These are phyloP conservation scores for Aureobasidium sp. DNA, from an alignment of 2,329 filamentous ascomycete genomes.

Conservation along the genomic window DNA sequence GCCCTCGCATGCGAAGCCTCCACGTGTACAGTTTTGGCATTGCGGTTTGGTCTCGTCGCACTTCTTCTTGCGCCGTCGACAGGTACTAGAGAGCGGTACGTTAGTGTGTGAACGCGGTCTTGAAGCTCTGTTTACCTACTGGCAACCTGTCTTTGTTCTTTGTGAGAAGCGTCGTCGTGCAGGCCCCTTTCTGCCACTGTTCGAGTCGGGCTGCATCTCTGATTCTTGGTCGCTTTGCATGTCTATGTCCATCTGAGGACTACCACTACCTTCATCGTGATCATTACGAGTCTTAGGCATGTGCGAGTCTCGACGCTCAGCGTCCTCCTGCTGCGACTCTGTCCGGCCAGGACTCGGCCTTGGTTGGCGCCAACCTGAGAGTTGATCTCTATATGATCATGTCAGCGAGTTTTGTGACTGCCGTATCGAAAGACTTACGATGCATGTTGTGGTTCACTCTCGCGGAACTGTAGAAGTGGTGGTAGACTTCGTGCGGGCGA, in stretches of 20 bases:
- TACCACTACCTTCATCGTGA: neutral
- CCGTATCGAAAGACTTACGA: neutral
- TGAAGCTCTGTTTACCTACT: conserved; percentile 28
- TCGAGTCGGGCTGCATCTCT: neutral
- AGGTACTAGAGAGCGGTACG: conserved; percentile 45
- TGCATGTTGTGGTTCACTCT: neutral
- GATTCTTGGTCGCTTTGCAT: conserved; percentile 3
- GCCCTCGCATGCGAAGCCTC: conserved; percentile 83
- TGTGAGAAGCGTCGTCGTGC: conserved; percentile 68
- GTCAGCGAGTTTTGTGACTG: neutral
- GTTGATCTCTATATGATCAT: neutral
- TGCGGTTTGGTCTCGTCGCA: conserved; percentile 90
- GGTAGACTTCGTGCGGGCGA: conserved; percentile 3
- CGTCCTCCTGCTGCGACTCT: neutral
- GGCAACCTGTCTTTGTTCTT: conserved; percentile 88
- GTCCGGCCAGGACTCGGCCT: neutral
- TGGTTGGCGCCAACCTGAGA: neutral
- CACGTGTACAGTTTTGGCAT: conserved; percentile 85
- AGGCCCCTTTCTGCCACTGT: neutral
- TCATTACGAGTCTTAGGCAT: neutral
- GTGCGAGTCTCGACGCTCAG: conserved; percentile 5
- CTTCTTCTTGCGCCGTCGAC: conserved; percentile 90
- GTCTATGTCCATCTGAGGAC: neutral
- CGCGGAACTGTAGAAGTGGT: neutral
- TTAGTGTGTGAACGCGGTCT: neutral